Percentiles rank a stretch among this genome's conserved stretches.
These are phyloP conservation scores for Auriculariales sp. DNA, from an alignment of 768 basidiomycete species.

Conservation along the genomic window DNA sequence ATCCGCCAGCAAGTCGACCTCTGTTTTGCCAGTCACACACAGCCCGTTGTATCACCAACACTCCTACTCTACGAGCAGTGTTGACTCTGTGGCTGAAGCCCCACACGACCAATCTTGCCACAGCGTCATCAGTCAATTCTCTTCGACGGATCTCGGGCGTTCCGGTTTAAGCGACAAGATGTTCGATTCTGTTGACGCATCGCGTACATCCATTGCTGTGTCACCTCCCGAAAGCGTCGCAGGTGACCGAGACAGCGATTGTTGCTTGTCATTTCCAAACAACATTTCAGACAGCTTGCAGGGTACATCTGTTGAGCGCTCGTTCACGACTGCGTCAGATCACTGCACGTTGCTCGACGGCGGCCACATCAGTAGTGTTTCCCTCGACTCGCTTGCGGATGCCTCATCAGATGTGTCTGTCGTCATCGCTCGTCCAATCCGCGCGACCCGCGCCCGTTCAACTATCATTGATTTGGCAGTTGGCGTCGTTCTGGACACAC, in stretches of 20 bases:
- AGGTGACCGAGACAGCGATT: constrained; percentile 5
- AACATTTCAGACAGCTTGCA: constrained; percentile 8
- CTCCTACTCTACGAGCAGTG: constrained; percentile 44
- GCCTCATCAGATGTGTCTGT: constrained; percentile 35
- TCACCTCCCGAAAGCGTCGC: constrained; percentile 39
- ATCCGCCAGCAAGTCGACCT: constrained; percentile 36
- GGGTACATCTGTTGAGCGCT: not conserved
- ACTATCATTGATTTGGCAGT: constrained; percentile 35
- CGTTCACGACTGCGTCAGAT: constrained; percentile 19
- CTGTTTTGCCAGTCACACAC: no score
- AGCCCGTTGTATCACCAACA: constrained; percentile 14
- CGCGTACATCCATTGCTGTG: constrained; percentile 47
- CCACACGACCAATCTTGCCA: constrained; percentile 41
- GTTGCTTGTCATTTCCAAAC: not conserved
- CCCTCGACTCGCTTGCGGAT: constrained; percentile 51
- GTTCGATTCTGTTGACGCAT: constrained; percentile 48
- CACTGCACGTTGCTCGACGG: constrained; percentile 74
- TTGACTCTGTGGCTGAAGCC: constrained; percentile 32
- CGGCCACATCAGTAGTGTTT: constrained; percentile 54
- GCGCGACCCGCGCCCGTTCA: constrained; percentile 41
- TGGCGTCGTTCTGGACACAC: constrained; percentile 49
- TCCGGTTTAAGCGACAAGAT: constrained; percentile 80
- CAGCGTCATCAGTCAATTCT: constrained; percentile 51
- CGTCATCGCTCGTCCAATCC: constrained; percentile 41
- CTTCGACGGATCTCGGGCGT: constrained; percentile 40